Base-by-base conservation (phyloP, 768 basidiomycete species). In the Serendipita sp. region DNA sequence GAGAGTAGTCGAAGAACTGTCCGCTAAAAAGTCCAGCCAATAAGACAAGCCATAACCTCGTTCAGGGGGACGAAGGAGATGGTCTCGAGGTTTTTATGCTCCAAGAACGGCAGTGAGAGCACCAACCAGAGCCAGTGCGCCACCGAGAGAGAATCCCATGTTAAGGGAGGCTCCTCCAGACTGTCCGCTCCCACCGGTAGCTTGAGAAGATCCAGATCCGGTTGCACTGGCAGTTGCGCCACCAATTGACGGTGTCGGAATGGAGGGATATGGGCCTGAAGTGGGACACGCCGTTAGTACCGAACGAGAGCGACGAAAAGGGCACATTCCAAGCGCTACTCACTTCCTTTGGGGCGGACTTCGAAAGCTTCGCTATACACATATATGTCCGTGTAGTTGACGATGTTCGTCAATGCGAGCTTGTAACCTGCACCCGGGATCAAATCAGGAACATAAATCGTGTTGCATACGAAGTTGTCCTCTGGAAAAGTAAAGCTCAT, bases 331-430 rank as follows among this genome's bases (percentile, higher is more conserved):
- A 3, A 52, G 32, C 18, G 56, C 4, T 36, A 60, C 56, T 32
- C 30, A 60, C 56, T 60, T 23, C 56, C 56, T 32, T 16, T 32
- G 16, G 18, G 28, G 28, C 35, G 56, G 8, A 60, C 56, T 38
- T 60, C 56, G 34, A 60, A 60, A 23, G 4, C 56, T 30, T 60
- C 56, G 36, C 56, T 60, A n/a, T 10, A 23, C 16, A 30, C 56
- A 36, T 60, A 60, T 10, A 60, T 60, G 56, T 60, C 56, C 16
- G 56, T 60, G 18, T 23, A 23, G 56, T 60, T 60, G 56, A 60
- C 56, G 35, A 60, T 60, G 56, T 60, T 60, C 30, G 56, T 60
- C 56, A 60, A 36, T 10, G 36, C 10, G 56, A 60, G 23, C 56
- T n/a, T 60, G 56, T 60, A 60, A 11, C 36, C 56, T 0, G n/a